Percentiles rank a stretch among this genome's conserved stretches.
Evolutionary conservation across 169 alveolate genomes (phyloP).

Genomic region (Ichthyophthirius multifiliis): DNA sequence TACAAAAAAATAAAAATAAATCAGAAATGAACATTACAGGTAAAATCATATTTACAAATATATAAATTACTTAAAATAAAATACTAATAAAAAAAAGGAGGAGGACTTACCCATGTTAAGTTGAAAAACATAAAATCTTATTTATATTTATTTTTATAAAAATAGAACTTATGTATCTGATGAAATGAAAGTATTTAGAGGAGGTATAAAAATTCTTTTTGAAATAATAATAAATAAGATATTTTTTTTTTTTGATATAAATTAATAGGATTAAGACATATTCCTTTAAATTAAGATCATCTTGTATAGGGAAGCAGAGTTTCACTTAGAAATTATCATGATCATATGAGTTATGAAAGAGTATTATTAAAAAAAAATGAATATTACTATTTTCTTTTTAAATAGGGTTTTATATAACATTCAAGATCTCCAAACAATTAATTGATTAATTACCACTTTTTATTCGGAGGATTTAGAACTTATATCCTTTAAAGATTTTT

Average conservation of each 20-base stretch:
- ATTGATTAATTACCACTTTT: constrained; percentile 63
- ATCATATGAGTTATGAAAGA: constrained; percentile 39
- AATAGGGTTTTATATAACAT: constrained; percentile 64
- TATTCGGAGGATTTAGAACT: constrained; percentile 66
- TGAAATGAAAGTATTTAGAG: constrained; percentile 67
- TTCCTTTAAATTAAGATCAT: constrained; percentile 46
- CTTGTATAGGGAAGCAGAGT: constrained; percentile 41
- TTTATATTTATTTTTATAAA: not conserved
- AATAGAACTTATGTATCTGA: constrained; percentile 45
- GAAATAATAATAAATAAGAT: not conserved
- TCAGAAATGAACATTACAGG: constrained; percentile 12
- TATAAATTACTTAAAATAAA: not conserved
- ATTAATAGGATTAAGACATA: constrained; percentile 33
- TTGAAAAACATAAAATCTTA: not conserved
- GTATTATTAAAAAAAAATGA: too few species aligned
- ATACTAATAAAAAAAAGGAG: constrained; percentile 33
- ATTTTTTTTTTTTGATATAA: not conserved
- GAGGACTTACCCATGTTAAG: constrained; percentile 61
- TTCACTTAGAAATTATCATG: constrained; percentile 43
- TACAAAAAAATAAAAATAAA: not conserved
- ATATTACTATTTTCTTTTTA: not conserved
- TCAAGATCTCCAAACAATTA: constrained; percentile 68
- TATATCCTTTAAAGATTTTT: constrained; percentile 60
- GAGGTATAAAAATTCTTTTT: constrained; percentile 52
- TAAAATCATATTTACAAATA: not conserved